Evolutionary conservation across 768 basidiomycete genomes (phyloP), one percentile per base, ranked within the genome.

Genomic region (Suillus decipiens): DNA sequence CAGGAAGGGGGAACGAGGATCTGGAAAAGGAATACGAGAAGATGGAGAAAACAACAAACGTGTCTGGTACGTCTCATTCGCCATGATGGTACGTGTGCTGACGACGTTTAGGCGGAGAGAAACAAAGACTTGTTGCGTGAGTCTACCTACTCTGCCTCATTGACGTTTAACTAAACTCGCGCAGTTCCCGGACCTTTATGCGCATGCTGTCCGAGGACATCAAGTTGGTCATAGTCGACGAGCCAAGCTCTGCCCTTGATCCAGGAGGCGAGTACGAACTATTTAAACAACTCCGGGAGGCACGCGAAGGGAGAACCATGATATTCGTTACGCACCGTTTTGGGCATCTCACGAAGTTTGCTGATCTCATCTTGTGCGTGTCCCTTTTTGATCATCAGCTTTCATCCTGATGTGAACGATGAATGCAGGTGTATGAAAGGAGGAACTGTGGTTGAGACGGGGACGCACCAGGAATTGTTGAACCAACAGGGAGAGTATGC

Each of bases 281-380:
- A 0, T 78, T 77, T 51, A 56, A 70, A 5, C 68, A 68, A n/a
- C 67, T 78, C 1, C 68, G 70, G 8, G 60, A 60, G 22, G 61
- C 69, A 34, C 69, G 76, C 47, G 65, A 72, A 15, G 77, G 74
- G 0, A 72, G 75, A 48, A 80, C 79, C 4, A 75, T 78, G 75
- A 69, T 80, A 31, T 78, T 80, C 39, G 76, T 79, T 7, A 79
- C 78, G 0, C 79, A 80, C 63, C 73, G 79, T 5, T 79, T 77
- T 43, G 78, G 74, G 12, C 76, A 78, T 64, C 64, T 78, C 51
- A 78, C 77, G 6, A 75, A 72, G 45, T 63, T 73, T 39, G 80
- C 79, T 0, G 77, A 80, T 59, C 28, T 74, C 3, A 76, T 80
- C 33, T 61, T 80, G 77, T 79, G 51, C 39, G 78, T 67, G 39